Percentiles rank a stretch among this genome's conserved stretches.
Conservation (phyloP, 2,329 filamentous ascomycete genomes). For the Xylaria sp. region DNA sequence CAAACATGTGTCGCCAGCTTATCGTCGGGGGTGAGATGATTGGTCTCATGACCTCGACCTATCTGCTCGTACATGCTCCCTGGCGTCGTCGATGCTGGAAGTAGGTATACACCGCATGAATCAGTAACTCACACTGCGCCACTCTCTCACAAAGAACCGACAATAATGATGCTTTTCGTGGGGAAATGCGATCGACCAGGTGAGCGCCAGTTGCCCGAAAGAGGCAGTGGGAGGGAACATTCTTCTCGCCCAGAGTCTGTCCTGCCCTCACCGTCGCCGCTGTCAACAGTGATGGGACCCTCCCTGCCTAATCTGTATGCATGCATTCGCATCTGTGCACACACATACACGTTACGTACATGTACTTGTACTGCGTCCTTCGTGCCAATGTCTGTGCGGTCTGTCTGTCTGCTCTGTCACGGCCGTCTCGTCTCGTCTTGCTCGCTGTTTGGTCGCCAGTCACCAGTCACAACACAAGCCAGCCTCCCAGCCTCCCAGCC, state of each 20-base stretch:
- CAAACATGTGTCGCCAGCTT: background rate
- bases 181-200: background rate
- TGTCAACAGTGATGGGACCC: constrained; percentile 1
- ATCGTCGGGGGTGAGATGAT: background rate
- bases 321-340: constrained; percentile 2
- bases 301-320: background rate
- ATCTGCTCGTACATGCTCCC: too few species aligned
- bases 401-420: background rate
- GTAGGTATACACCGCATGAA: background rate
- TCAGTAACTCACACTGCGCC: constrained; percentile 9
- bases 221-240: constrained; percentile 11
- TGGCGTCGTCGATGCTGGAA: too few species aligned
- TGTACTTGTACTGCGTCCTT: background rate
- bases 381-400: background rate
- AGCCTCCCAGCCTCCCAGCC: background rate
- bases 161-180: background rate
- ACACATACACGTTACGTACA: background rate
- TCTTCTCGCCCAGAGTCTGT: background rate
- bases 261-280: constrained; percentile 2
- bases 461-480: background rate
- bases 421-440: background rate
- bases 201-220: constrained; percentile 6
- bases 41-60: background rate
- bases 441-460: background rate
- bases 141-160: background rate